Percentiles rank a stretch among this genome's conserved stretches.
phyloP scores from a whole-genome alignment of 208 protist genomes.

The Acanthamoeba healyi region DNA sequence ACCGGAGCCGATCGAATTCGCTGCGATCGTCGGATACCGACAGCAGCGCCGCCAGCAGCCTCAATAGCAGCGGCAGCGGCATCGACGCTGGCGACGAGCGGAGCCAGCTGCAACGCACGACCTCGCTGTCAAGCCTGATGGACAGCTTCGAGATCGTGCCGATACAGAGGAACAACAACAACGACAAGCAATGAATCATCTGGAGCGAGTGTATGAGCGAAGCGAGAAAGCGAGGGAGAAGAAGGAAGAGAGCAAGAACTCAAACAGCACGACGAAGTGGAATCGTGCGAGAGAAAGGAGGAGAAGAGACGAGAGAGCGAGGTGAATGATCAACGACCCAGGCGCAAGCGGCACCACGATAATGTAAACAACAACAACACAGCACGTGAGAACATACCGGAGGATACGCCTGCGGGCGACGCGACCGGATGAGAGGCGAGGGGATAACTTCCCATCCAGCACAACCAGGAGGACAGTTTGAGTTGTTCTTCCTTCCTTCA shows the following conservation, averaged over 20 bases:
- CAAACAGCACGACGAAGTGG: too few relatives aligned
- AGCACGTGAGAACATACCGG: too few relatives aligned
- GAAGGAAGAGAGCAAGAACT: too few relatives aligned
- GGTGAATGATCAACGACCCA: neutral
- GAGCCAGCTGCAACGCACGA: neutral
- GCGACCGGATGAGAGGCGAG: neutral
- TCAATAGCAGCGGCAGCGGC: neutral
- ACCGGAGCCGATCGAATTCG: neutral
- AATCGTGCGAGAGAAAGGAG: neutral
- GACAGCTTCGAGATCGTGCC: constrained; percentile 40
- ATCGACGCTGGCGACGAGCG: neutral
- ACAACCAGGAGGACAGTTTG: too few relatives aligned
- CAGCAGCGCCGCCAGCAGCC: neutral
- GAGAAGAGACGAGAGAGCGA: neutral
- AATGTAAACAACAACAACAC: neutral
- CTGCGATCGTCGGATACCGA: neutral
- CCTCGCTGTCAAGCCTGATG: neutral
- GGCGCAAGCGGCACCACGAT: neutral
- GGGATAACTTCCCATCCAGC: too few relatives aligned
- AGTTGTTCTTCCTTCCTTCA: neutral
- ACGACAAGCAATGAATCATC: too few relatives aligned
- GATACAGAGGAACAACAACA: too few relatives aligned
- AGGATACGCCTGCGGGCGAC: neutral
- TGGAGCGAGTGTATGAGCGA: too few relatives aligned
- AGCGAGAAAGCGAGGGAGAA: too few relatives aligned